phyloP scores from a whole-genome alignment of 805 yeast genomes.

The Schizosaccharomyces pombe region DNA sequence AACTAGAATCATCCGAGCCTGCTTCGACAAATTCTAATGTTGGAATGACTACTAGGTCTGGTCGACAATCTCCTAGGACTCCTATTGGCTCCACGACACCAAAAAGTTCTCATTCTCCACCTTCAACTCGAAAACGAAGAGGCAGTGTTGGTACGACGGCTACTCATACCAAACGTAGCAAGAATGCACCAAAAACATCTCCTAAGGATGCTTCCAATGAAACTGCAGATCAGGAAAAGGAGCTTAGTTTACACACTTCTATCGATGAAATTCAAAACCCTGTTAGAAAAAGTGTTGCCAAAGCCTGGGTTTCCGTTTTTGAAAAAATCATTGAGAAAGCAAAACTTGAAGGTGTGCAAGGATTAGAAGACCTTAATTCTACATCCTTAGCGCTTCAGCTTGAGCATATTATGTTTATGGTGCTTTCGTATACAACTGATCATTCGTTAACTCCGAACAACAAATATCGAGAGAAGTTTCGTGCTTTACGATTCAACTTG shows the following conservation, averaged over 20 bases:
- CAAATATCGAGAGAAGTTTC: conserved; percentile 38
- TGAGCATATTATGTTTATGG: not conserved
- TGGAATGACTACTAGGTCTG: no score
- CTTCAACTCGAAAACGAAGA: no score
- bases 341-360: not conserved
- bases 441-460: not conserved
- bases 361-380: not conserved
- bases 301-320: not conserved
- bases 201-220: no score
- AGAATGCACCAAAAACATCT: not conserved
- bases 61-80: no score
- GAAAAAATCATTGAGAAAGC: not conserved
- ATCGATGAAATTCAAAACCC: not conserved
- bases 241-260: not conserved
- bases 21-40: no score
- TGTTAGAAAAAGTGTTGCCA: not conserved
- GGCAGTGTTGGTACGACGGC: no score
- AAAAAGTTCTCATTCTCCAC: no score
- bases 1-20: no score
- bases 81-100: no score
- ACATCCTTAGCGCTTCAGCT: not conserved
- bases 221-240: not conserved
- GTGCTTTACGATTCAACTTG: conserved; percentile 40
- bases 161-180: not conserved
- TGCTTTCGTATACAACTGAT: not conserved